These are phyloP conservation scores for Claviceps spartinae DNA, from an alignment of 2,329 filamentous ascomycete species.

Conservation along the genomic window DNA sequence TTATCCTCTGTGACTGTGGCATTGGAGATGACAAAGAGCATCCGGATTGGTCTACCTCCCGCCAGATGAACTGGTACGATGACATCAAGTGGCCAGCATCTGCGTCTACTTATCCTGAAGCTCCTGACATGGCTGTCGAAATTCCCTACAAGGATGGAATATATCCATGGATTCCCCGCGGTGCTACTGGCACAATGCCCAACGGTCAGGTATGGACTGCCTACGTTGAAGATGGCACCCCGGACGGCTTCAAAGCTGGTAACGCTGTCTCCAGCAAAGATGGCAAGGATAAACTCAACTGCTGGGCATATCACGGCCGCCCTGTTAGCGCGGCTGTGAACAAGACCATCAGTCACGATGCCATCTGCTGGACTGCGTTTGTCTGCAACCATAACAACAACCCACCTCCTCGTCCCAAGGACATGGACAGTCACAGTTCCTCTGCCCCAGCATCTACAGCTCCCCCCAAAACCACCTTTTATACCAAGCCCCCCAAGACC, in stretches of 20 bases:
- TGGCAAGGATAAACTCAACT: constrained; percentile 24
- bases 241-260: constrained; percentile 26
- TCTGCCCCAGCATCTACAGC: constrained; percentile 19
- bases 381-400: constrained; percentile 25
- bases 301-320: constrained; percentile 28
- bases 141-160: constrained; percentile 24
- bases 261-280: constrained; percentile 27
- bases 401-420: constrained; percentile 20
- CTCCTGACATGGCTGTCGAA: constrained; percentile 25
- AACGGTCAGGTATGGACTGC: constrained; percentile 27
- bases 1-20: constrained; percentile 28
- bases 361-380: constrained; percentile 27
- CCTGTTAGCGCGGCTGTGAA: constrained; percentile 25
- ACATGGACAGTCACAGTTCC: constrained; percentile 23
- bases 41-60: constrained; percentile 27
- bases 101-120: constrained; percentile 20
- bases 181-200: constrained; percentile 24
- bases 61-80: constrained; percentile 30
- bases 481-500: constrained; percentile 16
- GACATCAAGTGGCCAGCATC: constrained; percentile 23
- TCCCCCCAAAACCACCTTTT: constrained; percentile 20
- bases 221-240: constrained; percentile 27
- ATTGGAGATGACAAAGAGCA: constrained; percentile 28
- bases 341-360: constrained; percentile 23
- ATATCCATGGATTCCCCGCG: constrained; percentile 25